phyloP scores from a whole-genome alignment of 106 monocot species.

The Agapanthus africanus region DNA sequence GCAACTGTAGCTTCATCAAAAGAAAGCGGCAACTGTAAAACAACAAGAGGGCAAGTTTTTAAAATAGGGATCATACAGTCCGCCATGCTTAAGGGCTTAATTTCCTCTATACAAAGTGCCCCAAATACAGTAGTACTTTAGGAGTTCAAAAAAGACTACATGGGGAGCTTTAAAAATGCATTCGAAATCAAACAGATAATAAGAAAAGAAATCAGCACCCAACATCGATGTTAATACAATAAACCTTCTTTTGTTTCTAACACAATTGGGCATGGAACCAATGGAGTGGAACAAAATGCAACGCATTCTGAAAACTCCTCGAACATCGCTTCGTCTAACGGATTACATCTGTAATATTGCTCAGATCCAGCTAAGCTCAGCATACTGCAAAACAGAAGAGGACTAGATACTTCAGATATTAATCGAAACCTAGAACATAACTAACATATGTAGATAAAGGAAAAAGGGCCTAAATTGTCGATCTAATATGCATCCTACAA shows the following conservation, averaged over 20 bases:
- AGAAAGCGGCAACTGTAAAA: too few relatives aligned
- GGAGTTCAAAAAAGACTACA: background rate
- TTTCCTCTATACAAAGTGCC: too few relatives aligned
- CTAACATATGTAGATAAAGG: too few relatives aligned
- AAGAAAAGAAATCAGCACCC: background rate
- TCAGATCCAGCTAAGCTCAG: background rate
- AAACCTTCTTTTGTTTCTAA: background rate
- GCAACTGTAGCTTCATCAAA: too few relatives aligned
- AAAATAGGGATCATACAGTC: too few relatives aligned
- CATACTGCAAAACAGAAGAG: background rate
- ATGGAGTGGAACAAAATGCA: background rate
- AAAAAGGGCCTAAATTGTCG: too few relatives aligned
- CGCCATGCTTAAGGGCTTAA: too few relatives aligned
- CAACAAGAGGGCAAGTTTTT: too few relatives aligned
- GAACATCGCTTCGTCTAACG: background rate
- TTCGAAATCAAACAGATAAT: background rate
- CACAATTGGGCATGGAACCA: background rate
- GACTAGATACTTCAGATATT: background rate
- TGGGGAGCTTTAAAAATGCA: background rate
- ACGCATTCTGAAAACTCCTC: background rate
- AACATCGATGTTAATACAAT: background rate
- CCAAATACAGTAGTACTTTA: too few relatives aligned
- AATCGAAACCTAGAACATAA: background rate
- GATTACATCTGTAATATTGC: background rate
- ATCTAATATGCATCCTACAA: too few relatives aligned